A percentile compares a stretch with the other conserved stretches of the same genome.
Evolutionary conservation across 2,329 filamentous ascomycete genomes (phyloP).

Genomic region (Pyrenochaeta sp.): DNA sequence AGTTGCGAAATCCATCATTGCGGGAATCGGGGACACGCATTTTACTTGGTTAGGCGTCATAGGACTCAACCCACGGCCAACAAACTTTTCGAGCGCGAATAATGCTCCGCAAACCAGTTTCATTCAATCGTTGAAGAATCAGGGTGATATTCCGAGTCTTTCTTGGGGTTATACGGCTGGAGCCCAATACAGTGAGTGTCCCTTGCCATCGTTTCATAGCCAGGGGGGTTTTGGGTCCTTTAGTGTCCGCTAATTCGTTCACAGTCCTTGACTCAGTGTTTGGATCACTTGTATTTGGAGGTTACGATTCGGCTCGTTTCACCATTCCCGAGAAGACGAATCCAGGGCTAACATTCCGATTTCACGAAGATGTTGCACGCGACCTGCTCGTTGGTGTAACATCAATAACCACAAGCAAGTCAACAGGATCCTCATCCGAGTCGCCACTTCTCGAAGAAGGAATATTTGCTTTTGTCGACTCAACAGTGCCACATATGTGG

Average conservation of each 20-base stretch:
- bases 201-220: not conserved
- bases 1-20: constrained; percentile 44
- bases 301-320: no score
- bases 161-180: not conserved
- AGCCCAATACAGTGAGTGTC: not conserved
- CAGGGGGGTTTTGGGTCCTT: no score
- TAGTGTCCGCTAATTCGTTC: not conserved
- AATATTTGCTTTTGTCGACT: constrained; percentile 63
- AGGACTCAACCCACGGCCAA: constrained; percentile 26
- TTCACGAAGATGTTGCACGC: constrained; percentile 21
- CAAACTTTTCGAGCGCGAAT: constrained; percentile 46
- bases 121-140: constrained; percentile 28
- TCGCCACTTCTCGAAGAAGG: constrained; percentile 22
- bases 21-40: constrained; percentile 43
- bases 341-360: constrained; percentile 24
- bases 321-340: constrained; percentile 11
- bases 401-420: constrained; percentile 27
- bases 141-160: not conserved
- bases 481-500: constrained; percentile 44
- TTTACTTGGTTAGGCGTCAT: constrained; percentile 36
- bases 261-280: not conserved
- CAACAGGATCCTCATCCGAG: constrained; percentile 32
- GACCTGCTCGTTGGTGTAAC: constrained; percentile 25
- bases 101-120: constrained; percentile 38
- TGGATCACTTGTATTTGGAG: no score